Base-by-base conservation (phyloP, 352 stramenopile genomes). In the Albugo candida region DNA sequence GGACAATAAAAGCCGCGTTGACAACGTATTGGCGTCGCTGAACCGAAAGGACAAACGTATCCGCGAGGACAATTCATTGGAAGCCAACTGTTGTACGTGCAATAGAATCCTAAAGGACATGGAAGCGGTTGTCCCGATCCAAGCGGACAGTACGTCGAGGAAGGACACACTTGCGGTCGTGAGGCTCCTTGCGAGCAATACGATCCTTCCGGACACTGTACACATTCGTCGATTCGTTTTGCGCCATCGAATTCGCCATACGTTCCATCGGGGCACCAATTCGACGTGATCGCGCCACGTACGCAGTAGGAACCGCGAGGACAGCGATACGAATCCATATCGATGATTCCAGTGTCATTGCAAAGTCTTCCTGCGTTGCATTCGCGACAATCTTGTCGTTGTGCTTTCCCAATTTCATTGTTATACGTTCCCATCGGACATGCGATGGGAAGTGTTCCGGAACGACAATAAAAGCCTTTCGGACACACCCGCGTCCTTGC, bases 331-430 rank as follows among this genome's bases (percentile, higher is more conserved):
- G 65, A 45, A 0, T 56, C 57, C 12, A 69, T 57, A 18, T 81
- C 56, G 13, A 84, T 13, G 6, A 84, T 71, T 2, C 63, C 76
- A 0, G 70, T 83, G 36, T 60, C 59, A 36, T 78, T 81, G 56
- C 83, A 95, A 5, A 83, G 52, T 18, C 77, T 84, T 2, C 81
- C 78, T 11, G 66, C 63, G 6, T 63, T 52, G 47, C 81, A 94
- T 1, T 58, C 48, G 1, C 65, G 14, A 38, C 70, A 86, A 41
- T 81, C 67, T 57, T 83, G 64, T 8, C 67, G 52, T 16, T 53
- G 58, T 0, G 36, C 35, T 18, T 60, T 65, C 3, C 74, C 72
- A 54, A 60, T 41, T 0, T 20, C 42, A 1, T 56, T 47, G 19
- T 87, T 88, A 39, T 61, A 87, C 10, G 65, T 92, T 14, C 67